Evolutionary conservation across 176 grass and related monocot species (phyloP), one percentile per base, ranked within the genome.

Genomic region (Otatea glauca): DNA sequence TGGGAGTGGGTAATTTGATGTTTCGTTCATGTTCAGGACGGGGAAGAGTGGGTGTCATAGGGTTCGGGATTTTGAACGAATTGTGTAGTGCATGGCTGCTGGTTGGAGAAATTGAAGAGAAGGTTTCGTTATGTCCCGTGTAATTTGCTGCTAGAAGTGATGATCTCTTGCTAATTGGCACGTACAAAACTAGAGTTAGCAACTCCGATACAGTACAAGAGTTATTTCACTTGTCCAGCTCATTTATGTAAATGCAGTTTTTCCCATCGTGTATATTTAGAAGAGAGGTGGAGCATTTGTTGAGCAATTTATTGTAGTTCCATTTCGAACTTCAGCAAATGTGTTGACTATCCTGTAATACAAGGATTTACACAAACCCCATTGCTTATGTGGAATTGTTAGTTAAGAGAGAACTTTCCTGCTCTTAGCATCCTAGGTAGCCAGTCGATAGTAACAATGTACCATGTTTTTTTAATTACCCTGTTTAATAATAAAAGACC

Each of bases 391-490:
- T 37, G 27, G 62, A 75, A 58, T 75, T 75, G 39, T 59, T 66
- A 48, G 58, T 73, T 27, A 62, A 42, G 37, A 23, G 44, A 25
- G 29, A 4, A 38, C 24, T 65, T 74, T 74, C 81, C 58, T 51
- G 25, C 12, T 35, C 8, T 39, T 50, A 83, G 6, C 3, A 74
- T 64, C 39, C 25, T 74, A 64, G 7, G 7, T 63, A 5, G 41
- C 49, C 21, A n/a, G 10, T 16, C 75, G 39, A 48, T 47, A 58
- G n/a, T 41, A 80, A 42, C 37, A 50, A 70, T 38, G 15, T 9
- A 82, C 35, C 41, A 4, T 88, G n/a, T n/a, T 24, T 37, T 82
- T 75, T n/a, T 83, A 32, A 41, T 83, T 43, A 42, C 47, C 38
- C 60, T 38, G 21, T 75, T 65, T 39, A 10, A 38, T 59, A 32